These are phyloP conservation scores for Xylaria grammica DNA, from an alignment of 495 filamentous ascomycete genomes.

Conservation along the genomic window DNA sequence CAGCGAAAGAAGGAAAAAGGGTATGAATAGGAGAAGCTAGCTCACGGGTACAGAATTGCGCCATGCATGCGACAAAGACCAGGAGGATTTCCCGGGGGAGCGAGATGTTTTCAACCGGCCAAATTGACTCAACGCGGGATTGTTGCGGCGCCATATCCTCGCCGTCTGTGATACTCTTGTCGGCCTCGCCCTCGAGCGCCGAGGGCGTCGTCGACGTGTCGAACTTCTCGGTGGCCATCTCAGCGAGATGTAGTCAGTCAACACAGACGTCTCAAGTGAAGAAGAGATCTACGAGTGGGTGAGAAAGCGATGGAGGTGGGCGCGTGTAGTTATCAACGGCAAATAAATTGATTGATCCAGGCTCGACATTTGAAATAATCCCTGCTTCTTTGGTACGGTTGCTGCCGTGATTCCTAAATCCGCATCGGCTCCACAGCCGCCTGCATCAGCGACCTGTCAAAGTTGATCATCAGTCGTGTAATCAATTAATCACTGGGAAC, in stretches of 20 bases:
- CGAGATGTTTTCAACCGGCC: conserved; percentile 21
- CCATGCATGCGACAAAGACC: conserved; percentile 24
- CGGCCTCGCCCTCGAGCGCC: background rate
- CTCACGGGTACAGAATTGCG: conserved; percentile 24
- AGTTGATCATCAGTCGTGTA: too few relatives aligned
- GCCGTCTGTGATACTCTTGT: background rate
- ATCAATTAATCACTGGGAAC: too few relatives aligned
- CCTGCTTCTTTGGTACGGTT: conserved; percentile 2
- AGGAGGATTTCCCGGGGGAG: conserved; percentile 8
- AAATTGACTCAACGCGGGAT: conserved; percentile 19
- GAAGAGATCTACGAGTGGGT: background rate
- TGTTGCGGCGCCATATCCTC: conserved; percentile 11
- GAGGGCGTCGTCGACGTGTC: background rate
- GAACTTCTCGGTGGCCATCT: background rate
- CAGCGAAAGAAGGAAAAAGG: background rate
- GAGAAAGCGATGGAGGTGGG: background rate
- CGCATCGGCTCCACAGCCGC: conserved; percentile 1
- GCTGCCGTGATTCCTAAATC: background rate
- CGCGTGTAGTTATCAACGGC: background rate
- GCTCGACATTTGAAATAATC: conserved; percentile 13
- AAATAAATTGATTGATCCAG: background rate
- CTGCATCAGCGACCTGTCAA: background rate
- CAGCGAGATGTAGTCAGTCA: background rate
- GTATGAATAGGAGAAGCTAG: background rate
- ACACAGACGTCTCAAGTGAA: background rate